Base-by-base conservation (phyloP, 2,329 filamentous ascomycete species). In the Penicillium fuscoglaucum region DNA sequence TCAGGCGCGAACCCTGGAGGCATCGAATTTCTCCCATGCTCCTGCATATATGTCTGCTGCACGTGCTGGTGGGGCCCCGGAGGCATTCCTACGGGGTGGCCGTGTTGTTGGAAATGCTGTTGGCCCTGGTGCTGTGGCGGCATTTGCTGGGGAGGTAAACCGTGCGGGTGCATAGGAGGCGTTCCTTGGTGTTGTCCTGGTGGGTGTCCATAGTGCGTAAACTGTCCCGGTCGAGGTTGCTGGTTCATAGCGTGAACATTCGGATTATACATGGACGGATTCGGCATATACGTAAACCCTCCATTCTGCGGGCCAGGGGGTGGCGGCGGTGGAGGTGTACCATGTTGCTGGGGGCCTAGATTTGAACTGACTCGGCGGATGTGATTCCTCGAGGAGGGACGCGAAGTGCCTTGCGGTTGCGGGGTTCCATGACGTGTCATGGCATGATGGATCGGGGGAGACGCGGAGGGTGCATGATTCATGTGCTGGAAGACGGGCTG, bases 381-480 rank as follows among this genome's bases (percentile, higher is more conserved):
- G 66, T 91, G 89, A 72, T 91, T 92, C 66, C 93, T 84, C 8
- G 93, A 97, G 7, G 86, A 85, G 2, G 91, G 90, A 49, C 90
- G 84, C 26, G 92, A 96, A 56, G 85, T 83, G 67, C 84, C 84
- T 62, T 87, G 85, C 5, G 91, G 90, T 70, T 96, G 90, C 17
- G 93, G 93, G 7, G 93, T 96, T 61, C 90, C 88, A 55, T 89
- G 87, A 62, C 92, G 86, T 58, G 85, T 83, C 63, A 88, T 83
- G 62, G 88, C 88, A 70, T 92, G 96, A 52, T 85, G 84, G 65
- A 97, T 90, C 3, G 93, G 93, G 58, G 93, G 93, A 26, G 93
- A 97, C 33, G 88, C 90, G 26, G 91, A 96, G 12, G 91, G 90
- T 21, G 91, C 92, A 68, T 95, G 89, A 71, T 90, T 84, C 64